Conservation (phyloP, 2,329 filamentous ascomycete genomes). For the Diaporthe velutina region DNA sequence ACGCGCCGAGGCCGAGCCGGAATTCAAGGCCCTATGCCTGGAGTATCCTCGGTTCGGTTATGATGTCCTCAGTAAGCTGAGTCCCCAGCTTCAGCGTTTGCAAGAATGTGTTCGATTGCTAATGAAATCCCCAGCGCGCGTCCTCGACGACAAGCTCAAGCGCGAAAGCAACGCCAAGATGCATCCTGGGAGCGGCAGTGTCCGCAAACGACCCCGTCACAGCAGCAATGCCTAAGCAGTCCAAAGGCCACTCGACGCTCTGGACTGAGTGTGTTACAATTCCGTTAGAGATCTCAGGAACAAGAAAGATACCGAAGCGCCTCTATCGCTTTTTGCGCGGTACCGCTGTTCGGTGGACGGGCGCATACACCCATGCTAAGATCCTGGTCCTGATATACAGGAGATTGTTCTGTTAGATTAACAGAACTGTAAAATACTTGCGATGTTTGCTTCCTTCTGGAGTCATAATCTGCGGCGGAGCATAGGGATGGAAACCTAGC, state of each 20-base stretch:
- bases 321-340: background rate
- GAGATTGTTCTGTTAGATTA: background rate
- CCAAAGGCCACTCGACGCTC: background rate
- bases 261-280: background rate
- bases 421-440: slow-evolving; percentile 16
- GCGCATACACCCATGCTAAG: too few species aligned
- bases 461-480: background rate
- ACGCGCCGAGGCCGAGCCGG: slow-evolving; percentile 85
- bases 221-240: slow-evolving; percentile 48
- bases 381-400: background rate
- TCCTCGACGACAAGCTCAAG: slow-evolving; percentile 76
- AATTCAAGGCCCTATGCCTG: slow-evolving; percentile 87
- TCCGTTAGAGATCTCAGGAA: background rate
- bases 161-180: slow-evolving; percentile 72
- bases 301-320: background rate
- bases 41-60: slow-evolving; percentile 94
- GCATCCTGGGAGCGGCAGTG: slow-evolving; percentile 63
- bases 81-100: background rate
- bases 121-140: slow-evolving; percentile 62
- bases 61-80: slow-evolving; percentile 82
- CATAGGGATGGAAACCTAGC: background rate
- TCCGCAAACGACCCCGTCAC: slow-evolving; percentile 69
- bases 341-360: background rate
- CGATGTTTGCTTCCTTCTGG: slow-evolving; percentile 3
- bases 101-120: slow-evolving; percentile 29